A percentile compares a stretch with the other conserved stretches of the same genome.
phyloP scores from a whole-genome alignment of 2,329 filamentous ascomycete species.

The Fusarium beomiforme region DNA sequence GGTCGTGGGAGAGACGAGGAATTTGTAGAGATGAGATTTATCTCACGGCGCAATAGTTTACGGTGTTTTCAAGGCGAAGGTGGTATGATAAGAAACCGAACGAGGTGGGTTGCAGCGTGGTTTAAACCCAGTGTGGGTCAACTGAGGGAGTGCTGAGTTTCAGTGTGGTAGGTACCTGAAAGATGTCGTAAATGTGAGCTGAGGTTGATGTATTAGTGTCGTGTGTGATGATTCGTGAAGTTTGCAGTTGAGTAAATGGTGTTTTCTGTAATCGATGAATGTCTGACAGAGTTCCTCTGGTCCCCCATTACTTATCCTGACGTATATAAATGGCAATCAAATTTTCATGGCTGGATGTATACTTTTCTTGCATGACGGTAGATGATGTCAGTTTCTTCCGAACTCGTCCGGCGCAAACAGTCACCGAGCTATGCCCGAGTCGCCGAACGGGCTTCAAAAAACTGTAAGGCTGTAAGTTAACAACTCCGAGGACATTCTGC shows the following conservation, averaged over 20 bases:
- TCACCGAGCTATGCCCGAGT: constrained; percentile 47
- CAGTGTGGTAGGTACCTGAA: not conserved
- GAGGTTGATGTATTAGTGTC: not conserved
- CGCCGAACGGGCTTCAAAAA: constrained; percentile 10
- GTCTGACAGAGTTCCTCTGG: not conserved
- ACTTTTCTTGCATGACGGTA: constrained; percentile 24
- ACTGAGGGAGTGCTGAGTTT: not conserved
- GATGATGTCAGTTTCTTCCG: constrained; percentile 42
- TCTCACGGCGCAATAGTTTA: not conserved
- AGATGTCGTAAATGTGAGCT: constrained; percentile 1
- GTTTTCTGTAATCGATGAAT: constrained; percentile 7
- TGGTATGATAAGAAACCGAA: constrained; percentile 33
- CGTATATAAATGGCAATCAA: constrained; percentile 5
- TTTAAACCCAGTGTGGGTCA: constrained; percentile 37
- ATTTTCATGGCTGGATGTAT: constrained; percentile 4
- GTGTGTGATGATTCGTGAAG: not conserved
- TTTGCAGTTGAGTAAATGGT: not conserved
- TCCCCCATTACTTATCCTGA: not conserved
- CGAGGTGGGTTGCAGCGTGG: constrained; percentile 32
- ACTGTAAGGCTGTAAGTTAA: not conserved
- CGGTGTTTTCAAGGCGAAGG: constrained; percentile 16
- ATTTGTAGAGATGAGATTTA: constrained; percentile 11
- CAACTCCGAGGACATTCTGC: not conserved
- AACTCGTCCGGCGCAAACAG: constrained; percentile 32
- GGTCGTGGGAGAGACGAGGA: not conserved